Conservation (phyloP, 2,329 filamentous ascomycete species). For the Blastomyces silverae region DNA sequence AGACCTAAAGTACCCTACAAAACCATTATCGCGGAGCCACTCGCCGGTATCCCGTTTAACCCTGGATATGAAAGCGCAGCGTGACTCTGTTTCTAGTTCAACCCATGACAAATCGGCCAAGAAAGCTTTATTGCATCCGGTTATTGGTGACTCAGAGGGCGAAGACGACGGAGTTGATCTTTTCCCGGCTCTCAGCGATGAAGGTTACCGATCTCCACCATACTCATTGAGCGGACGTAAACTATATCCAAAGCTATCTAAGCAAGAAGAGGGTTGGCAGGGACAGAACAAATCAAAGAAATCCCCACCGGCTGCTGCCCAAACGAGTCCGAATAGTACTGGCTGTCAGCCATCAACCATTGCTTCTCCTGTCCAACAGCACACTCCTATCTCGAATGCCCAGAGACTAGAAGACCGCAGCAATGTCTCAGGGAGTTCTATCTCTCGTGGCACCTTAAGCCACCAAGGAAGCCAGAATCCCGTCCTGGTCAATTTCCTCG, state of each 20-base stretch:
- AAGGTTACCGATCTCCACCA: neutral
- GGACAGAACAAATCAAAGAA: neutral
- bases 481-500: slow-evolving; percentile 30
- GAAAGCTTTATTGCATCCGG: slow-evolving; percentile 9
- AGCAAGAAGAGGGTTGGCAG: neutral
- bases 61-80: slow-evolving; percentile 16
- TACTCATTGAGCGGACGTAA: slow-evolving; percentile 22
- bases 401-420: neutral
- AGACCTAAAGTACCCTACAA: slow-evolving; percentile 34
- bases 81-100: slow-evolving; percentile 15
- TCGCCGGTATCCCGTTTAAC: slow-evolving; percentile 13
- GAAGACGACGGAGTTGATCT: slow-evolving; percentile 29
- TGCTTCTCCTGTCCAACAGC: slow-evolving; percentile 25
- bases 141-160: slow-evolving; percentile 35
- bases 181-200: slow-evolving; percentile 15
- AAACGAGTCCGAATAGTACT: neutral
- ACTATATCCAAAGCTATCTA: slow-evolving; percentile 27
- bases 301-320: neutral
- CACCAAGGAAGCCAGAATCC: slow-evolving; percentile 22
- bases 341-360: neutral
- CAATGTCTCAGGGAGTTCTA: slow-evolving; percentile 13
- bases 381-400: slow-evolving; percentile 18
- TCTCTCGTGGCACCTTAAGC: slow-evolving; percentile 19
- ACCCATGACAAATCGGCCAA: slow-evolving; percentile 17
- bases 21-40: slow-evolving; percentile 24